Conservation (phyloP, 108 stramenopile species). For the Nannochloropsis salina region DNA sequence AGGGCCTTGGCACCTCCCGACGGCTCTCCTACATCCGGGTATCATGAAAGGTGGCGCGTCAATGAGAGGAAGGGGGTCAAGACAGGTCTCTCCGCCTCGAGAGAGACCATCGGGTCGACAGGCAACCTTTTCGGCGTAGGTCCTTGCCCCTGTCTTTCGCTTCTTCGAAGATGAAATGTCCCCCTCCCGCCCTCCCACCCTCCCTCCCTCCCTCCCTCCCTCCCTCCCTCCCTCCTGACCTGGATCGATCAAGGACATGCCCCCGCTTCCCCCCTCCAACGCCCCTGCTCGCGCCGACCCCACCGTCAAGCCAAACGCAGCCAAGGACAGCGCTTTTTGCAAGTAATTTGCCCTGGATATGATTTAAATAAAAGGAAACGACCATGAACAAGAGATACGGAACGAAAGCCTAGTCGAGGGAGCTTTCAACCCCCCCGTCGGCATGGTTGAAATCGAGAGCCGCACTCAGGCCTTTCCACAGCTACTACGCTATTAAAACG, state of each 20-base stretch:
- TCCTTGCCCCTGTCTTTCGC: neutral
- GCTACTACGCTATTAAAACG: too few species aligned
- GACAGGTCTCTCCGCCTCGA: neutral
- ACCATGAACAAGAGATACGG: too few species aligned
- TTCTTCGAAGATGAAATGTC: neutral
- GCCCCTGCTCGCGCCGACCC: neutral
- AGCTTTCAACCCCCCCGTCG: too few species aligned
- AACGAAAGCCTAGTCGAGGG: too few species aligned
- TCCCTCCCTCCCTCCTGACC: neutral
- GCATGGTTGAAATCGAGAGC: too few species aligned
- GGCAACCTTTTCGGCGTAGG: too few species aligned
- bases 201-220: neutral
- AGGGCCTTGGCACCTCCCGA: neutral
- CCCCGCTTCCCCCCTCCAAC: neutral
- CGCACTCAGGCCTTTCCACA: too few species aligned
- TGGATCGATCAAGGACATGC: neutral
- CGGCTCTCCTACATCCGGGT: neutral
- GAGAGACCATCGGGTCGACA: too few species aligned
- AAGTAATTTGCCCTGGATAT: neutral
- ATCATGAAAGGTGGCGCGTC: neutral
- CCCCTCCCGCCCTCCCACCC: neutral
- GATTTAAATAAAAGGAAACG: too few species aligned
- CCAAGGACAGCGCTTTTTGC: neutral
- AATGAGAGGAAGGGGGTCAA: neutral
- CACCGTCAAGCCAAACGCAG: neutral